A percentile compares a stretch with the other conserved stretches of the same genome.
Conservation (phyloP, 164 flowering plant species). For the Cinnamomum micranthum region DNA sequence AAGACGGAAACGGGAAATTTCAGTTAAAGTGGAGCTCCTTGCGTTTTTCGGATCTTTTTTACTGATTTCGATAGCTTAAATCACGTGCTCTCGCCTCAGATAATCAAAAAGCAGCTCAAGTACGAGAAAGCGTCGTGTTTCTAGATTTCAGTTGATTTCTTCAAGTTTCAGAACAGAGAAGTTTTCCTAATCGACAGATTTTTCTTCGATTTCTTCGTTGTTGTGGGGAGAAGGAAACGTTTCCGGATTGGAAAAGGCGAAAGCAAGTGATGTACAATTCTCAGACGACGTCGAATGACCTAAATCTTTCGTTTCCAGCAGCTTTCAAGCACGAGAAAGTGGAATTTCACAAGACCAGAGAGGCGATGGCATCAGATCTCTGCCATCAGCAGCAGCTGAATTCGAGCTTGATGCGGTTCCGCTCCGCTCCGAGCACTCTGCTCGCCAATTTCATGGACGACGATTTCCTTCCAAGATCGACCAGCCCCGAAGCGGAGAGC, state of each 20-base stretch:
- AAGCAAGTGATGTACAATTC: constrained; percentile 18
- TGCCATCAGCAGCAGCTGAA: constrained; percentile 18
- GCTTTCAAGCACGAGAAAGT: constrained; percentile 17
- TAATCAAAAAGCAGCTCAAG: not conserved
- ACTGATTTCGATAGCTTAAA: not conserved
- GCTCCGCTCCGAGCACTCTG: constrained; percentile 49
- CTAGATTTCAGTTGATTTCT: not conserved
- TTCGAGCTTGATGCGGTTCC: constrained; percentile 37
- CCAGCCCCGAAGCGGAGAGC: constrained; percentile 31
- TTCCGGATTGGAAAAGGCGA: not conserved
- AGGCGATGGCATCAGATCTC: constrained; percentile 21
- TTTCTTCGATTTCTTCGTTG: not conserved
- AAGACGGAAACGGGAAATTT: constrained; percentile 8
- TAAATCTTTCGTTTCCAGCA: constrained; percentile 18
- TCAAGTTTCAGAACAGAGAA: not conserved
- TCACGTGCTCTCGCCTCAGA: not conserved
- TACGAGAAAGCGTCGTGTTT: not conserved
- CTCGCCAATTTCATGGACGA: constrained; percentile 26
- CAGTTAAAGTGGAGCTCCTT: constrained; percentile 2
- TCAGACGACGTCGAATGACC: constrained; percentile 14
- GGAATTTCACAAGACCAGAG: constrained; percentile 17
- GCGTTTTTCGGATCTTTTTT: not conserved
- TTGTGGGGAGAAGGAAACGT: not conserved
- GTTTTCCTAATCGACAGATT: not conserved
- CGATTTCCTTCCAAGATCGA: constrained; percentile 24